These are phyloP conservation scores for Pyrenochaeta sp. DNA, from an alignment of 2,329 filamentous ascomycete species.

Conservation along the genomic window DNA sequence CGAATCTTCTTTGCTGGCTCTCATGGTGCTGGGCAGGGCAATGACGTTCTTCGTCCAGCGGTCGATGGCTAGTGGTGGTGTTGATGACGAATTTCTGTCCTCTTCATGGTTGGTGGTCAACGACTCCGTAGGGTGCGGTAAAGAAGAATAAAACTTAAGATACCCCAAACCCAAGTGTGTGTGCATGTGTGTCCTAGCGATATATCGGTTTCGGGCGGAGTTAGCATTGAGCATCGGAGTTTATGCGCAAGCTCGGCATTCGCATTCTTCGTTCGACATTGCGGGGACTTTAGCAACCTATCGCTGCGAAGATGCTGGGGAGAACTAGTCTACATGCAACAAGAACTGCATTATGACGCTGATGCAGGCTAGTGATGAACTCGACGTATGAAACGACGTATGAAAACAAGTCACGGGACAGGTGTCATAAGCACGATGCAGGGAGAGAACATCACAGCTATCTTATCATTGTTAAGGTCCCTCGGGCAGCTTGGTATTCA, in stretches of 20 bases:
- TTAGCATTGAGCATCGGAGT: background rate
- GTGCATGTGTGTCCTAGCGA: background rate
- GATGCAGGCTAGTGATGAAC: background rate
- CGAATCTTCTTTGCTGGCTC: background rate
- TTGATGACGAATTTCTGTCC: background rate
- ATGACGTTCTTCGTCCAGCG: background rate
- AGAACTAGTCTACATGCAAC: background rate
- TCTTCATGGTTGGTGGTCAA: background rate
- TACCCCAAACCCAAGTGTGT: background rate
- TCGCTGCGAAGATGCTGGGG: background rate
- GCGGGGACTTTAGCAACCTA: background rate
- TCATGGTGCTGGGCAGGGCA: background rate
- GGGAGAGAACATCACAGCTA: too few species aligned
- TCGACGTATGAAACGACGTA: too few species aligned
- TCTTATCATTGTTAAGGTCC: too few species aligned
- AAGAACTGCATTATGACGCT: background rate
- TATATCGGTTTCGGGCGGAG: background rate
- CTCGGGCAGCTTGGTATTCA: background rate
- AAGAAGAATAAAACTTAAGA: background rate
- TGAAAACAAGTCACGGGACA: too few species aligned
- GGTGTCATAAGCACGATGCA: too few species aligned
- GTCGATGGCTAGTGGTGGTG: background rate
- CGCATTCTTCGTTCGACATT: background rate
- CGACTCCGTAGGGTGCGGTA: background rate
- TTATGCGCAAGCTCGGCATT: background rate